phyloP scores from a whole-genome alignment of 2,329 filamentous ascomycete species.

The Calonectria pteridis region DNA sequence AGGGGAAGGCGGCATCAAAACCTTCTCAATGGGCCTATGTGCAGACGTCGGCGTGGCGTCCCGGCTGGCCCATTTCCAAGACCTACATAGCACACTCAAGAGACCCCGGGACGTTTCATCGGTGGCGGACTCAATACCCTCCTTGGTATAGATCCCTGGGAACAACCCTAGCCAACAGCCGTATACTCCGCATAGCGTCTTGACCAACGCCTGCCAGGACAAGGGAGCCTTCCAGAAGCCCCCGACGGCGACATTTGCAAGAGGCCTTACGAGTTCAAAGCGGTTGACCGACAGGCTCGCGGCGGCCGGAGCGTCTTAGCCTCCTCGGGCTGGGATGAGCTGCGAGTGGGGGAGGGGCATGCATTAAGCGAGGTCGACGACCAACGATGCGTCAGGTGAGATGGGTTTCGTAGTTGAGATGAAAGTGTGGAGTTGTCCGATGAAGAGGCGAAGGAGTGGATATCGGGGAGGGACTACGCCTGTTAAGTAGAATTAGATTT shows the following conservation, averaged over 20 bases:
- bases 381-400: slow-evolving; percentile 3
- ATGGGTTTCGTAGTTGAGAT: background rate
- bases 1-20: background rate
- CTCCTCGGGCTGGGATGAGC: background rate
- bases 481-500: background rate
- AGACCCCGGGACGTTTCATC: slow-evolving; percentile 22
- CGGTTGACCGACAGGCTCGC: background rate
- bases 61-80: slow-evolving; percentile 4
- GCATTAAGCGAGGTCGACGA: background rate
- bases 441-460: slow-evolving; percentile 1
- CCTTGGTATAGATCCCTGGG: slow-evolving; percentile 11
- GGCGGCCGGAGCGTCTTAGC: background rate
- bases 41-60: background rate
- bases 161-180: background rate
- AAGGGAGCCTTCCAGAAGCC: slow-evolving; percentile 6
- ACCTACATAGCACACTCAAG: background rate
- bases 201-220: background rate
- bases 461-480: background rate
- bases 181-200: background rate
- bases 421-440: slow-evolving; percentile 13
- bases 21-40: background rate
- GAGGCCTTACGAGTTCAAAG: background rate
- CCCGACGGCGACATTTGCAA: background rate
- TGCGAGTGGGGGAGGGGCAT: background rate
- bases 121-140: slow-evolving; percentile 6